Evolutionary conservation across 768 basidiomycete species (phyloP), one percentile per base, ranked within the genome.

Genomic region (Russula griseocarnosa): DNA sequence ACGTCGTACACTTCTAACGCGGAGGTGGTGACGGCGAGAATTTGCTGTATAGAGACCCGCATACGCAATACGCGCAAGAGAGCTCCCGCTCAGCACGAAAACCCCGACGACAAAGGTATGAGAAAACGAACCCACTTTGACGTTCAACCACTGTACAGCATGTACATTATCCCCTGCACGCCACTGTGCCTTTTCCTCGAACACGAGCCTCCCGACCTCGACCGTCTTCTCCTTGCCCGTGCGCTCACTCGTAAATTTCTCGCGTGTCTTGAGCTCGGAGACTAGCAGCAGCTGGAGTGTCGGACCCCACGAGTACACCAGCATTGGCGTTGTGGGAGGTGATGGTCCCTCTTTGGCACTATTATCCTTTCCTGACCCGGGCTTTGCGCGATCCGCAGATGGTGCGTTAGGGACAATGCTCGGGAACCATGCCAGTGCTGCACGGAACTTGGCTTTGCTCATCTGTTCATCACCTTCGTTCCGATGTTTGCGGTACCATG

Each of bases 261-360:
- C 84, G 64, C 79, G 79, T 30, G 80, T 70, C 67, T 78, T 82
- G 28, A 77, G 77, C 73, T 91, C 90, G 18, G 80, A 80, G 11
- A 96, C 82, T 11, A 79, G 81, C 26, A 97, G 74, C 20, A 97
- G 73, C 55, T 80, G 79, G 44, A 97, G 70, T 5, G 76, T 79
- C 60, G 77, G 78, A 0, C 89, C 94, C 96, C 95, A 98, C 0
- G 90, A 85, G 72, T 88, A 97, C 0, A 85, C 91, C 30, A 99
- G 77, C 44, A 84, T 76, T 3, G 95, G 96, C 54, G 76, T 75
- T 7, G 78, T 81, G 18, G 75, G 69, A 6, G 61, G 58, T 5
- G 40, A 46, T 46, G 44, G 5, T 11, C 24, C 38, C 5, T 55
- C 28, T 22, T 55, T 42, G 69, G 72, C 71, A 38, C 72, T 70